These are phyloP conservation scores for Diaporthe destruens DNA, from an alignment of 2,329 filamentous ascomycete species.

Conservation along the genomic window DNA sequence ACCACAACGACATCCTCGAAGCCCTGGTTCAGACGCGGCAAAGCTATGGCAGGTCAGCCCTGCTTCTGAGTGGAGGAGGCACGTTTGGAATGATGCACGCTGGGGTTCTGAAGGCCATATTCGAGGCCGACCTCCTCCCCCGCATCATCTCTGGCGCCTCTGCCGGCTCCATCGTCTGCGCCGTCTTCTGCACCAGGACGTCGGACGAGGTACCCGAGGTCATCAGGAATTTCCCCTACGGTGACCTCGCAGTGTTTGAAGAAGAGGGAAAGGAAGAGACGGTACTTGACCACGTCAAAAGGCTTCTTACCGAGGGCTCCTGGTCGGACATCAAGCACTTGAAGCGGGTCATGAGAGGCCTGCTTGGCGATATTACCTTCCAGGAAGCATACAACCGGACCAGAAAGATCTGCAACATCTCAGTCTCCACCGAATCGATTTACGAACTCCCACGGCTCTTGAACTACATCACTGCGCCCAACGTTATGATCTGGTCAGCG, in stretches of 20 bases:
- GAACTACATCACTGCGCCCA: constrained; percentile 93
- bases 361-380: constrained; percentile 92
- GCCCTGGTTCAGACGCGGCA: constrained; percentile 79
- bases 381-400: constrained; percentile 97
- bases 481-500: constrained; percentile 96
- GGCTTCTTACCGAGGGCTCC: constrained; percentile 83
- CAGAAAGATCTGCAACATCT: constrained; percentile 90
- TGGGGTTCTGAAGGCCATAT: constrained; percentile 85
- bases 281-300: constrained; percentile 75
- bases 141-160: constrained; percentile 90
- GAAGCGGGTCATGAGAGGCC: constrained; percentile 81
- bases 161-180: constrained; percentile 87
- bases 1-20: constrained; percentile 72
- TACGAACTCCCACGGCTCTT: constrained; percentile 89
- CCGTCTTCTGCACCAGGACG: constrained; percentile 81
- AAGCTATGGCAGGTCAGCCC: constrained; percentile 85
- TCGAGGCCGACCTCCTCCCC: constrained; percentile 80
- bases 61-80: constrained; percentile 86
- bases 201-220: constrained; percentile 82
- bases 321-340: constrained; percentile 89
- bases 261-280: constrained; percentile 69
- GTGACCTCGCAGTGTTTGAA: constrained; percentile 86
- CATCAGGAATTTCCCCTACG: constrained; percentile 78
- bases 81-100: constrained; percentile 95
- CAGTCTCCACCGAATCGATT: constrained; percentile 87